Evolutionary conservation across 257 asterid species (phyloP).

Genomic region (Nicotiana benthamiana): DNA sequence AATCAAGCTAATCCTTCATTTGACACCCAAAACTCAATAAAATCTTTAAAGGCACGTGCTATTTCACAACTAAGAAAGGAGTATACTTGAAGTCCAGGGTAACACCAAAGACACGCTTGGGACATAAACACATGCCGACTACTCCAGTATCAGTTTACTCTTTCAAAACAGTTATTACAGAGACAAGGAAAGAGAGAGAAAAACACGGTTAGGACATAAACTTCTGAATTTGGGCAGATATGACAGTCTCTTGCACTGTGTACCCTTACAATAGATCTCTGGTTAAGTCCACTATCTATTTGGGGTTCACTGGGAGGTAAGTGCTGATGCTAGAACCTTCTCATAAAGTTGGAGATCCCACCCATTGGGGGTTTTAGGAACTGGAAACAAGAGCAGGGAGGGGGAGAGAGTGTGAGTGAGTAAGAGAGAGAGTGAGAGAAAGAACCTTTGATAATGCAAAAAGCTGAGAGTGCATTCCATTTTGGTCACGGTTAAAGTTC

Average conservation of each 20-base stretch:
- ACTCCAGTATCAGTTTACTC: neutral
- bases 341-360: no score
- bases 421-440: constrained; percentile 12
- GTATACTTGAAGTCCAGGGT: neutral
- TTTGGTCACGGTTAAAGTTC: constrained; percentile 95
- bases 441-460: constrained; percentile 90
- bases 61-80: neutral
- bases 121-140: neutral
- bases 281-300: neutral
- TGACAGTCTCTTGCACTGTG: neutral
- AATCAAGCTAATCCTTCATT: neutral
- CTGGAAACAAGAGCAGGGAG: neutral
- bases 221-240: neutral
- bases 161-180: neutral
- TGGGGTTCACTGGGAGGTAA: neutral
- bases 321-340: neutral
- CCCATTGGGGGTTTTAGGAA: neutral
- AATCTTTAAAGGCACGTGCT: neutral
- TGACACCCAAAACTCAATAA: neutral
- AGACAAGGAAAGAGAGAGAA: neutral
- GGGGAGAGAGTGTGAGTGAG: neutral
- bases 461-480: constrained; percentile 98
- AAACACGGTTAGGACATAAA: neutral
- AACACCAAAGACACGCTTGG: constrained; percentile 2
- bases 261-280: neutral